These are phyloP conservation scores for Tetrahymena borealis DNA, from an alignment of 73 alveolate genomes.

Conservation along the genomic window DNA sequence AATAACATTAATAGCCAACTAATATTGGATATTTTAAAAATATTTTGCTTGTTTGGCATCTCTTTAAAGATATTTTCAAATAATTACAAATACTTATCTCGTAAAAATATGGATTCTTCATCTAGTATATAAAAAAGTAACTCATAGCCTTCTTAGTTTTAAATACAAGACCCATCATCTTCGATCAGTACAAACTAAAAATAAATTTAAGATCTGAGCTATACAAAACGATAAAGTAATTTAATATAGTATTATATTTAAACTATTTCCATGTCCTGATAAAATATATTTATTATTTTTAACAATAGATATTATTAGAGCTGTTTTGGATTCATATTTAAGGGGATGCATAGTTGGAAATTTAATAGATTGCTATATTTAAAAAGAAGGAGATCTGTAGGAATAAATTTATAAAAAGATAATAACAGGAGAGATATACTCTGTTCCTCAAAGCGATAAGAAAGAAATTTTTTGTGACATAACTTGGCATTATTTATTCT, in stretches of 20 bases:
- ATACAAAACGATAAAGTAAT: background rate
- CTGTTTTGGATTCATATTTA: background rate
- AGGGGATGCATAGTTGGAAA: background rate
- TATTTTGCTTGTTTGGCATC: too few relatives aligned
- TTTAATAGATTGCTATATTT: background rate
- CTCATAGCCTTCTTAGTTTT: background rate
- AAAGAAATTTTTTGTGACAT: background rate
- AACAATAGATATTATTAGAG: background rate
- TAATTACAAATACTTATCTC: too few relatives aligned
- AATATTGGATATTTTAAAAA: too few relatives aligned
- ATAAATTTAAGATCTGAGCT: background rate
- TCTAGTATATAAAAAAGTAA: too few relatives aligned
- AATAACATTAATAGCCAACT: too few relatives aligned
- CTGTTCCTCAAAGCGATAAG: background rate
- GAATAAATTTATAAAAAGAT: background rate
- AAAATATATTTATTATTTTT: background rate
- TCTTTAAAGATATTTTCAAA: too few relatives aligned
- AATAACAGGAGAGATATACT: background rate
- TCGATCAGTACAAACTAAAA: background rate
- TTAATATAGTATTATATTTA: background rate
- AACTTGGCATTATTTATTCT: background rate
- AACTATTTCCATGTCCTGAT: background rate
- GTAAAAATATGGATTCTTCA: too few relatives aligned
- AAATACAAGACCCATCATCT: background rate
- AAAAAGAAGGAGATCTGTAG: background rate